Conservation (phyloP, 805 yeast species). For the Hanseniaspora osmophila region DNA sequence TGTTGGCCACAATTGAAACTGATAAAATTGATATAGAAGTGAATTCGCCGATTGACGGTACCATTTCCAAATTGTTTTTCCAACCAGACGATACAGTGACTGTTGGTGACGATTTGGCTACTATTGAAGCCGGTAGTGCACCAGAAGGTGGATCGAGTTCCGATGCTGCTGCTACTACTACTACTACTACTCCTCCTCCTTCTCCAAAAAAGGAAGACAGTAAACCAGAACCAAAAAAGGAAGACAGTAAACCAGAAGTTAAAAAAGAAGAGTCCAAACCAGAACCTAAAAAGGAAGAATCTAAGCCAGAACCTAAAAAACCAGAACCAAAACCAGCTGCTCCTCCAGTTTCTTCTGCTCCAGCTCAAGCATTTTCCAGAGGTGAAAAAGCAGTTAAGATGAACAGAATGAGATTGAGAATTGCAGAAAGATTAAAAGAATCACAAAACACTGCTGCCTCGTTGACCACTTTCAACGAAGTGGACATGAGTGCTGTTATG, state of each 20-base stretch:
- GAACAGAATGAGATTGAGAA: constrained; percentile 98
- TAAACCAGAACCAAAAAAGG: constrained; percentile 20
- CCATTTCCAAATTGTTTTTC: constrained; percentile 69
- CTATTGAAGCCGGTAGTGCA: constrained; percentile 66
- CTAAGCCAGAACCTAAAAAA: constrained; percentile 15
- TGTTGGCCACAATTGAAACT: constrained; percentile 92
- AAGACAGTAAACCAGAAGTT: too few species aligned
- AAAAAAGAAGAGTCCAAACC: constrained; percentile 16
- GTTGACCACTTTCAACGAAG: constrained; percentile 94
- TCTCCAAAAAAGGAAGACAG: constrained; percentile 17
- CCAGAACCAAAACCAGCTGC: constrained; percentile 13
- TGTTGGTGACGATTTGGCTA: constrained; percentile 85
- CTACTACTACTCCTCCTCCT: constrained; percentile 16
- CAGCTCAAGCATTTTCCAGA: constrained; percentile 48
- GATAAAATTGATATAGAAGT: constrained; percentile 97
- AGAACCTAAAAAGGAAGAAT: constrained; percentile 20
- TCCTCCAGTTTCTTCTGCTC: constrained; percentile 16
- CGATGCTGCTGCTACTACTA: constrained; percentile 32
- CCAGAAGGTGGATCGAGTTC: constrained; percentile 27
- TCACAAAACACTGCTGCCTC: constrained; percentile 98
- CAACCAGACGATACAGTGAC: constrained; percentile 83
- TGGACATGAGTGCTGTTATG: constrained; percentile 83
- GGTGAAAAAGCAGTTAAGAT: constrained; percentile 84
- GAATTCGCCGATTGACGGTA: constrained; percentile 86
- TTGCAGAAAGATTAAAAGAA: constrained; percentile 97